Base-by-base conservation (phyloP, 371 early-diverging fungal species). In the Rhizomucor pusillus region DNA sequence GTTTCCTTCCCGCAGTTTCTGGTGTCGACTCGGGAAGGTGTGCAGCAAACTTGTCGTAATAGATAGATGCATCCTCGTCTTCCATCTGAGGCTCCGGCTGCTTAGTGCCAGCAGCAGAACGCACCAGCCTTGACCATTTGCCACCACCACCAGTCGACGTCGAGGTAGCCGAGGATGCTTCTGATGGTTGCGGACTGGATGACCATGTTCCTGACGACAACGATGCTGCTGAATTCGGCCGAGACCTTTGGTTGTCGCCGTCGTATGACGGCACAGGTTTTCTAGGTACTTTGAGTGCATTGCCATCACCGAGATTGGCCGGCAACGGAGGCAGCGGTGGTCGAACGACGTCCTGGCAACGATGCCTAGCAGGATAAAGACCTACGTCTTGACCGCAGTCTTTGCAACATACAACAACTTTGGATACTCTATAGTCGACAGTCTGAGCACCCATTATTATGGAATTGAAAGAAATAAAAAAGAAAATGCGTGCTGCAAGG, bases 361-460 rank as follows among this genome's bases (percentile, higher is more conserved):
- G 79, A 60, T 87, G 88, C 40, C 81, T 67, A 22, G 84, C 84
- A 12, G 88, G 88, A 50, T 86, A 87, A 10, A 77, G 51, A 1
- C 88, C 88, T 19, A 87, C 88, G 54, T 87, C 88, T 44, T 81
- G 75, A 11, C 79, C 77, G 66, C 88, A 87, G 52, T 87, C 88
- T 62, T 79, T 81, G 63, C 88, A 87, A 37, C 81, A 65, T 10
- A 87, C 77, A 19, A 75, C 81, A 13, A 87, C 60, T 39, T 74
- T 72, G 14, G 88, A 87, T 35, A 87, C 73, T 57, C 88, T 67
- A 58, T 87, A 87, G 62, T 87, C 88, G 3, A 78, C 71, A 18
- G 62, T 68, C 51, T 73, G 67, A 39, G 70, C 69, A 51, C 72
- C 75, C 78, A 77, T 77, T n/a, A 50, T 41, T 36, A 23, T 63